Evolutionary conservation across 2,329 filamentous ascomycete species (phyloP).

Genomic region (Fusarium secorum): DNA sequence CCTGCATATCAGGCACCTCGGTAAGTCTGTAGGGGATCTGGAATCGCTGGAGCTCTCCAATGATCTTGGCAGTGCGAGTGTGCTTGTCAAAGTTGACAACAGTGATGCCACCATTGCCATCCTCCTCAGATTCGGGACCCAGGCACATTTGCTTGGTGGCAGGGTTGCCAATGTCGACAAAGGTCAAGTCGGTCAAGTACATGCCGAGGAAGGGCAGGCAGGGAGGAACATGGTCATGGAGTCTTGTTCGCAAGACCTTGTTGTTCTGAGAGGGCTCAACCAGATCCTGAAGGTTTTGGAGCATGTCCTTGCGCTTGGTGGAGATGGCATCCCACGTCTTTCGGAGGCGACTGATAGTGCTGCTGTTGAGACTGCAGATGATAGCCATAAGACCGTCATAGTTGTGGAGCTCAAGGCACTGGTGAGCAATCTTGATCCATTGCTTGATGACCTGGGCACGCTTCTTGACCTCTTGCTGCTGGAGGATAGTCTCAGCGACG

Average conservation of each 20-base stretch:
- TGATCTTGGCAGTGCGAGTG: conserved; percentile 91
- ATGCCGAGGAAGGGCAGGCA: conserved; percentile 96
- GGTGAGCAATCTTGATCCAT: conserved; percentile 94
- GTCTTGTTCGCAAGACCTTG: conserved; percentile 80
- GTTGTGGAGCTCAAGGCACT: conserved; percentile 89
- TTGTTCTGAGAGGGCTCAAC: conserved; percentile 93
- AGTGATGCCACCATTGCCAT: conserved; percentile 70
- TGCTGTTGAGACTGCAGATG: conserved; percentile 91
- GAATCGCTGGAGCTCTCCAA: conserved; percentile 93
- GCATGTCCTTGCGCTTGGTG: conserved; percentile 78
- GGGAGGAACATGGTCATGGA: conserved; percentile 87
- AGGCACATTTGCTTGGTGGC: conserved; percentile 76
- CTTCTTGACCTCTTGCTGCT: conserved; percentile 90
- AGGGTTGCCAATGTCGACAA: conserved; percentile 93
- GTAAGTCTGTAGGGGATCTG: conserved; percentile 89
- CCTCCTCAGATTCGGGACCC: conserved; percentile 61
- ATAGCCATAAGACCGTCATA: conserved; percentile 98
- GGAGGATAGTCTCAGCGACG: conserved; percentile 90
- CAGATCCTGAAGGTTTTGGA: conserved; percentile 82
- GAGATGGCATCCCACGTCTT: conserved; percentile 93
- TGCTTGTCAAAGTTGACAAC: conserved; percentile 99
- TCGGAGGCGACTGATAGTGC: conserved; percentile 85
- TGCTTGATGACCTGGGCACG: conserved; percentile 91
- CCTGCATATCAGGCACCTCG: conserved; percentile 86
- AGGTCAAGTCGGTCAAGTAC: conserved; percentile 94